These are phyloP conservation scores for Zygosaccharomyces lentus DNA, from an alignment of 805 yeast genomes.

Conservation along the genomic window DNA sequence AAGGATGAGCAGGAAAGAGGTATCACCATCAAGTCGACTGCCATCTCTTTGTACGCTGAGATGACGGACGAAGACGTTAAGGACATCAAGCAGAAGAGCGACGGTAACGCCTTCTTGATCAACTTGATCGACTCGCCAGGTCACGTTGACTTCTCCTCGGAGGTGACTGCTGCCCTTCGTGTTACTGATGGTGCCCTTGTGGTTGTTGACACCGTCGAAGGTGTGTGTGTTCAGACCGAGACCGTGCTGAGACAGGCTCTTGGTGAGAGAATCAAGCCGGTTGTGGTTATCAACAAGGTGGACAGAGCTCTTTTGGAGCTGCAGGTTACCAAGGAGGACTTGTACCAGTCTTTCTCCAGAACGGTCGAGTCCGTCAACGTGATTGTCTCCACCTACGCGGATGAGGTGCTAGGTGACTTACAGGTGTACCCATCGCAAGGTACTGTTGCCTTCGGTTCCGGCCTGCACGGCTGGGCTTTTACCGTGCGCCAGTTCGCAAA, in stretches of 20 bases:
- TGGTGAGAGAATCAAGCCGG: conserved; percentile 99
- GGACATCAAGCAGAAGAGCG: conserved; percentile 81
- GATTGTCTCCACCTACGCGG: conserved; percentile 92
- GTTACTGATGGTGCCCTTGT: conserved; percentile 99
- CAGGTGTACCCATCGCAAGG: conserved; percentile 99
- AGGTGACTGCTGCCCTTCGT: conserved; percentile 99
- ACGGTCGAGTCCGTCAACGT: conserved; percentile 99
- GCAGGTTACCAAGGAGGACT: conserved; percentile 98
- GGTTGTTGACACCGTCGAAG: conserved; percentile 98
- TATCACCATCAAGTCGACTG: conserved; percentile 98
- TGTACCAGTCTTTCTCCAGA: conserved; percentile 97
- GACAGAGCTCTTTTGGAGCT: conserved; percentile 99
- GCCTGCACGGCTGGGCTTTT: conserved; percentile 99
- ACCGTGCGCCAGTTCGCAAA: conserved; percentile 97
- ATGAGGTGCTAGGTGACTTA: conserved; percentile 85
- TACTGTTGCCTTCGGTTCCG: conserved; percentile 99
- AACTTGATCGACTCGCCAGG: conserved; percentile 99
- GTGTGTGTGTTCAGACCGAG: conserved; percentile 99
- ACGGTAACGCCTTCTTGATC: conserved; percentile 90
- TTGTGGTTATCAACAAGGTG: conserved; percentile 97
- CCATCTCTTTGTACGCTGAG: conserved; percentile 91
- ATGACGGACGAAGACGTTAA: conserved; percentile 76
- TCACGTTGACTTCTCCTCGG: conserved; percentile 99
- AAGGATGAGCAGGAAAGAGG: conserved; percentile 99
- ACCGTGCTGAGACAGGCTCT: conserved; percentile 98